These are phyloP conservation scores for Pythium brachiatum DNA, from an alignment of 352 stramenopile genomes.

Conservation along the genomic window DNA sequence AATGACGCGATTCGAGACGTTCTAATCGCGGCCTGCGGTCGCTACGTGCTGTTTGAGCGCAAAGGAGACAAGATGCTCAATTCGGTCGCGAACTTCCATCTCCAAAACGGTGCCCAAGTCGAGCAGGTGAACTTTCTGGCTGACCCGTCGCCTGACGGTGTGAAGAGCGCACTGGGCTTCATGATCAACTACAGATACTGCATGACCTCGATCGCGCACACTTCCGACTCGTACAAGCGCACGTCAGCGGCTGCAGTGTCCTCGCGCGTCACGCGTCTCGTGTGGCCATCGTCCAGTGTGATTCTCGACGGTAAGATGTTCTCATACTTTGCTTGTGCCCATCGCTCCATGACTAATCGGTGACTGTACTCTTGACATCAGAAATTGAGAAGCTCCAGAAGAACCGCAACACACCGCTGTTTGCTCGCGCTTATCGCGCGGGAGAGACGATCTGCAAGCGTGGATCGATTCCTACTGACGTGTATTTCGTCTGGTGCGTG, in stretches of 20 bases:
- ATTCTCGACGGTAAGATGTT: conserved; percentile 58
- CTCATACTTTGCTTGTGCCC: background rate
- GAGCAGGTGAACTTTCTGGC: conserved; percentile 85
- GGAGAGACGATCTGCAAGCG: conserved; percentile 66
- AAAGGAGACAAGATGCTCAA: conserved; percentile 79
- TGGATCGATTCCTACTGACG: conserved; percentile 56
- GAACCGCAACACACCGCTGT: conserved; percentile 61
- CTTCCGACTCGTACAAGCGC: conserved; percentile 79
- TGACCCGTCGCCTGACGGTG: conserved; percentile 47
- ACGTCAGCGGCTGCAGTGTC: conserved; percentile 65
- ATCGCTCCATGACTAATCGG: background rate
- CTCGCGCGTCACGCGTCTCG: conserved; percentile 45
- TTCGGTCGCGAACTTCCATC: conserved; percentile 80
- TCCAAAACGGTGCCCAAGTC: conserved; percentile 84
- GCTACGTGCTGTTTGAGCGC: conserved; percentile 81
- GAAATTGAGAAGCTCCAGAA: conserved; percentile 45
- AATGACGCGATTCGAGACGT: conserved; percentile 48
- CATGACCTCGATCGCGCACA: conserved; percentile 76
- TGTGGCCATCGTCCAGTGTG: conserved; percentile 47
- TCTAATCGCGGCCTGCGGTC: conserved; percentile 54
- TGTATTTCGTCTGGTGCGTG: conserved; percentile 79
- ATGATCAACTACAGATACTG: conserved; percentile 91
- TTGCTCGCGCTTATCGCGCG: conserved; percentile 62
- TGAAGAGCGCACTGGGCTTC: conserved; percentile 52
- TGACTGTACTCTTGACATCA: conserved; percentile 17